Evolutionary conservation across 768 basidiomycete genomes (phyloP).

Genomic region (Pulveroboletus sp.): DNA sequence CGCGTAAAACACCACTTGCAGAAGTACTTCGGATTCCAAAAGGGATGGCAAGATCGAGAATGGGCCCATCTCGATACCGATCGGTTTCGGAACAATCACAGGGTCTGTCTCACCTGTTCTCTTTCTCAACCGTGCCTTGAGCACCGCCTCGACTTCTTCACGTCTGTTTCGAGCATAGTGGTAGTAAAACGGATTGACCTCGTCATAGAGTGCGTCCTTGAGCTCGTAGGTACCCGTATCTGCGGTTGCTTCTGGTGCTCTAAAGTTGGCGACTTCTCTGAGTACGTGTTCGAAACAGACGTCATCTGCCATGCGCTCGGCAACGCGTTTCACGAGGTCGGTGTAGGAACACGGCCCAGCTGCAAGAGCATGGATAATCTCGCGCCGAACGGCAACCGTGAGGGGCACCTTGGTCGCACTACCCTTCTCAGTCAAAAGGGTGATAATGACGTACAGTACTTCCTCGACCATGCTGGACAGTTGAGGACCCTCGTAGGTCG

Average conservation of each 20-base stretch:
- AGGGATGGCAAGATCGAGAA: slow-evolving; percentile 60
- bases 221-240: slow-evolving; percentile 89
- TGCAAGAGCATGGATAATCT: slow-evolving; percentile 87
- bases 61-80: slow-evolving; percentile 61
- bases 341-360: slow-evolving; percentile 86
- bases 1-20: slow-evolving; percentile 81
- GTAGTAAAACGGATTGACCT: slow-evolving; percentile 94
- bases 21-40: slow-evolving; percentile 65
- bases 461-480: slow-evolving; percentile 88
- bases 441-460: slow-evolving; percentile 80
- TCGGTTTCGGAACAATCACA: slow-evolving; percentile 69
- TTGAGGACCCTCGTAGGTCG: slow-evolving; percentile 64
- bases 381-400: slow-evolving; percentile 62
- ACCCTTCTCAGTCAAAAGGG: slow-evolving; percentile 77
- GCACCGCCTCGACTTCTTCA: slow-evolving; percentile 80
- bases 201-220: slow-evolving; percentile 73
- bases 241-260: slow-evolving; percentile 67
- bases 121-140: slow-evolving; percentile 65
- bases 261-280: slow-evolving; percentile 74
- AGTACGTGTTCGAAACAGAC: slow-evolving; percentile 77
- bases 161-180: slow-evolving; percentile 93
- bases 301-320: slow-evolving; percentile 85
- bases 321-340: slow-evolving; percentile 85
- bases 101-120: slow-evolving; percentile 56
- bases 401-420: slow-evolving; percentile 67